A percentile compares a stretch with the other conserved stretches of the same genome.
Evolutionary conservation across 192 early-diverging fungal genomes (phyloP).

Genomic region (Martensiomyces pterosporus): DNA sequence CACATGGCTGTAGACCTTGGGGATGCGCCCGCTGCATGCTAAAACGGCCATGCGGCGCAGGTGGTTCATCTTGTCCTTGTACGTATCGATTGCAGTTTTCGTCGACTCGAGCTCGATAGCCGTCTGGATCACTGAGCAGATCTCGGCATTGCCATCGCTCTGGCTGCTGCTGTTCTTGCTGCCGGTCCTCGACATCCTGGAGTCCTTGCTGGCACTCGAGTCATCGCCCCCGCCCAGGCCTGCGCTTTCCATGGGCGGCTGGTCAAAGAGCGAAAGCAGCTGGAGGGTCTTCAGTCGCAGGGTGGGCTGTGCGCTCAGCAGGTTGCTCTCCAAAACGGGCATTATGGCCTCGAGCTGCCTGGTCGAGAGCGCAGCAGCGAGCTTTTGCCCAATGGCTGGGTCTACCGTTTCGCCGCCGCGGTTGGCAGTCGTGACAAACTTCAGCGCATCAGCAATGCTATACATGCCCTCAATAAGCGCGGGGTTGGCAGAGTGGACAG

Average conservation of each 20-base stretch:
- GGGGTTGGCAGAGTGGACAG: constrained; percentile 20
- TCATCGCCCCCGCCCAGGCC: too few relatives aligned
- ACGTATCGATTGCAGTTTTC: constrained; percentile 55
- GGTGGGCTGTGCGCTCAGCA: constrained; percentile 31
- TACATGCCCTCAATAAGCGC: constrained; percentile 24
- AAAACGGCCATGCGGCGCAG: constrained; percentile 70
- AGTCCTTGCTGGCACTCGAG: constrained; percentile 16
- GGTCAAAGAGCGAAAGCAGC: constrained; percentile 69
- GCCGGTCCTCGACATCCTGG: background rate
- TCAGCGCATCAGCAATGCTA: constrained; percentile 21
- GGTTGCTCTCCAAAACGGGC: constrained; percentile 32
- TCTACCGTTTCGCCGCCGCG: background rate
- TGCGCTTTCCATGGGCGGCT: constrained; percentile 50
- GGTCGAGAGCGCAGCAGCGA: constrained; percentile 19
- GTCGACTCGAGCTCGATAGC: constrained; percentile 60
- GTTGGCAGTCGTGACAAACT: constrained; percentile 2
- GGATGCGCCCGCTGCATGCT: constrained; percentile 56
- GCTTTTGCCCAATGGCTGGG: constrained; percentile 4
- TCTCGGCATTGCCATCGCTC: constrained; percentile 19
- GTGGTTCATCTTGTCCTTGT: constrained; percentile 76
- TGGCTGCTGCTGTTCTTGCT: constrained; percentile 1
- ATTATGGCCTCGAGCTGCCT: constrained; percentile 20
- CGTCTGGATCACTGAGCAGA: constrained; percentile 52
- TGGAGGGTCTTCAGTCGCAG: constrained; percentile 60
- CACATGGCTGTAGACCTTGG: constrained; percentile 68